Percentiles rank a stretch among this genome's conserved stretches.
These are phyloP conservation scores for Phytopythium litorale DNA, from an alignment of 352 stramenopile genomes.

Conservation along the genomic window DNA sequence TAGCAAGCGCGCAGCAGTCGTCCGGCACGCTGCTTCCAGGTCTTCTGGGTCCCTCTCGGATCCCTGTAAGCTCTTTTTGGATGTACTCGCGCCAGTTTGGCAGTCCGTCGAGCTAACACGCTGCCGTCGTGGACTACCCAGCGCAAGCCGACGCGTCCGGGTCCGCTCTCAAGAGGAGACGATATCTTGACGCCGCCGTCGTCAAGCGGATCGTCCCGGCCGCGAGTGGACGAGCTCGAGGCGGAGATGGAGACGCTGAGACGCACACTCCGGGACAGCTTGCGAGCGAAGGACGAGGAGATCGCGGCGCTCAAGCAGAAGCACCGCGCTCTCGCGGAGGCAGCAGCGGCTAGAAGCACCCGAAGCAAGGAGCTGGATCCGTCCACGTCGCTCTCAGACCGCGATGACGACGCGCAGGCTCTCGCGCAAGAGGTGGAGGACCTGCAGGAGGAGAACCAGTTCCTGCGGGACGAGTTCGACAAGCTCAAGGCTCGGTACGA, in stretches of 20 bases:
- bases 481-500: conserved; percentile 67
- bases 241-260: conserved; percentile 37
- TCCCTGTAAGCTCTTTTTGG: conserved; percentile 22
- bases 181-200: conserved; percentile 3
- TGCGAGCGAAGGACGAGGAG: conserved; percentile 59
- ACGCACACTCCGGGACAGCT: conserved; percentile 42
- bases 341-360: background rate
- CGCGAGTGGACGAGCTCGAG: conserved; percentile 16
- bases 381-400: conserved; percentile 1
- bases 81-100: background rate
- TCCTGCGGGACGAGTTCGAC: conserved; percentile 61
- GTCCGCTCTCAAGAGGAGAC: background rate
- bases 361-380: background rate
- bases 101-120: background rate
- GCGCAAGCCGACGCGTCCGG: conserved; percentile 5
- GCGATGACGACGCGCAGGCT: conserved; percentile 7
- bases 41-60: conserved; percentile 15
- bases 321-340: conserved; percentile 3
- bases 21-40: background rate
- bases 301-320: conserved; percentile 45
- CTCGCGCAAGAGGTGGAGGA: conserved; percentile 40
- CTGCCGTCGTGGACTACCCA: background rate
- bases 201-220: background rate
- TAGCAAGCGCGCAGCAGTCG: too few species aligned
- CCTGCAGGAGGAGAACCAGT: conserved; percentile 64